Evolutionary conservation across 805 yeast genomes (phyloP).

Genomic region (Yarrowia sp.): DNA sequence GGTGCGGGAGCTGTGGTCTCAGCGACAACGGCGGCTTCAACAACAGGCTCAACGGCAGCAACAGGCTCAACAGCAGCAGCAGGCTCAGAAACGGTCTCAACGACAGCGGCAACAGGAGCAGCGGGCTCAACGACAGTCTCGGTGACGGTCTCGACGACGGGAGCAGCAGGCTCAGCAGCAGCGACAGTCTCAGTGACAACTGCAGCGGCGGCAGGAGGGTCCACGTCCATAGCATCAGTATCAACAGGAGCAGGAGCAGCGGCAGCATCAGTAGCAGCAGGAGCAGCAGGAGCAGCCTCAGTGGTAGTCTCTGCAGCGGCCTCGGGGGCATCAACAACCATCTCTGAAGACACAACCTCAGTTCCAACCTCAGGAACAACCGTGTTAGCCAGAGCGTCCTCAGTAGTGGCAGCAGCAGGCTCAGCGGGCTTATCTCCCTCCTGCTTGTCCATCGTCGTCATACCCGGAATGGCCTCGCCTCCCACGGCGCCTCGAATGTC

Average conservation of each 20-base stretch:
- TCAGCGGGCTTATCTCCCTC: constrained; percentile 26
- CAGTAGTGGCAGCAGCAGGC: constrained; percentile 27
- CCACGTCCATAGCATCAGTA: constrained; percentile 1
- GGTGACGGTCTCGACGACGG: neutral
- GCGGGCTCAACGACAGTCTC: neutral
- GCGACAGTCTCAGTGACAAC: neutral
- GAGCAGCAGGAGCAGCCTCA: neutral
- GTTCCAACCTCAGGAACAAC: neutral
- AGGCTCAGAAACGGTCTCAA: neutral
- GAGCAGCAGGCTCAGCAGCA: neutral
- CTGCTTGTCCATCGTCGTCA: constrained; percentile 35
- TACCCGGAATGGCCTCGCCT: constrained; percentile 49
- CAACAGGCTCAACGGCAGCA: neutral
- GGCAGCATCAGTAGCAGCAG: neutral
- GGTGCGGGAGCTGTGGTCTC: neutral
- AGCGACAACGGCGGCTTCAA: neutral
- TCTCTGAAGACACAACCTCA: neutral
- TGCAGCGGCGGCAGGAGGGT: neutral
- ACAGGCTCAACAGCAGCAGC: neutral
- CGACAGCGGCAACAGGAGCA: neutral
- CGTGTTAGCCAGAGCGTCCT: constrained; percentile 26
- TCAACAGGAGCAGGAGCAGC: neutral
- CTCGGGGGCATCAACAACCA: constrained; percentile 4
- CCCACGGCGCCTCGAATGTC: constrained; percentile 59
- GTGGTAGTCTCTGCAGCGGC: neutral